Evolutionary conservation across 768 basidiomycete species (phyloP), one percentile per base, ranked within the genome.

Genomic region (Boletus tylopilopsis): DNA sequence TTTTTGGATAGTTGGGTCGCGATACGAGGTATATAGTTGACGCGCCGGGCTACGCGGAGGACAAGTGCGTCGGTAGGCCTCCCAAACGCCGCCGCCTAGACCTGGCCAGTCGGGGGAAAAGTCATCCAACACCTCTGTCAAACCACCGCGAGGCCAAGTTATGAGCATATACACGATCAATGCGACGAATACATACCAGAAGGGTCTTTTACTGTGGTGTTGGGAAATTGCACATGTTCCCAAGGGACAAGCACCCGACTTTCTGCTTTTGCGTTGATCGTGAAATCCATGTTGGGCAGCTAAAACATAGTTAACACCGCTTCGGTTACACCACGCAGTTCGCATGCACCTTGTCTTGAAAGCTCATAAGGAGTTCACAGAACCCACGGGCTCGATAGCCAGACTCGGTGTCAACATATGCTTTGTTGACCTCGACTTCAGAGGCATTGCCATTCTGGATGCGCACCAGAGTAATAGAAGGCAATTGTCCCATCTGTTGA

Each of bases 281-380:
- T 82, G 56, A 99, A 84, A 59, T 96, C 88, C 85, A 99, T 85
- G 72, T 98, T 84, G 12, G 95, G 94, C 5, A 98, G 77, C 84
- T 93, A 38, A 21, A 33, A 25, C 4, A 18, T 9, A 10, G 30
- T 57, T 15, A 53, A 22, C 4, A 37, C 23, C 3, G 29, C 2
- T 29, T 32, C 18, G 39, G 22, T 16, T 16, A 23, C 11, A 2
- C 19, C 9, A 4, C 4, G n/a, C 23, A 8, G n/a, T 2, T 41
- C 11, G 68, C 76, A 44, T 21, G n/a, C 51, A 87, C 89, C 60
- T 76, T 75, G 49, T 78, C 62, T 49, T 76, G 76, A 62, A 93
- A 93, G 51, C 79, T 81, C 42, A 79, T 74, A 16, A 94, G 70
- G 81, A 97, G 91, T 33, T 70, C 65, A 44, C 80, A 73, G 69